phyloP scores from a whole-genome alignment of 768 basidiomycete species.

The Clavaria fumosa region DNA sequence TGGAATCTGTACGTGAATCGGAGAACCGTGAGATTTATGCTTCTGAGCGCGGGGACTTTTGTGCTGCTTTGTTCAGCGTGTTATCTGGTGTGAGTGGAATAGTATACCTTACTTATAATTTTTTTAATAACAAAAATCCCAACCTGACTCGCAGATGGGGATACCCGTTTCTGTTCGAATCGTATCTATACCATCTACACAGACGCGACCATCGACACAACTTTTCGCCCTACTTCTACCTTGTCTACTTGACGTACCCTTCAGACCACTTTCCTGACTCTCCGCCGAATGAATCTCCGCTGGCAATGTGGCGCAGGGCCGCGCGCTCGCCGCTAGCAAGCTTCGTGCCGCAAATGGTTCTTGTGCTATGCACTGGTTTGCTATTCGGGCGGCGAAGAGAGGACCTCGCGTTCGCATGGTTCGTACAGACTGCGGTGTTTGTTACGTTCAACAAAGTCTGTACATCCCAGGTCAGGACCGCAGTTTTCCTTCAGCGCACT shows the following conservation, averaged over 20 bases:
- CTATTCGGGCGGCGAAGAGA: conserved; percentile 39
- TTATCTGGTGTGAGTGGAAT: conserved; percentile 56
- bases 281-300: conserved; percentile 1
- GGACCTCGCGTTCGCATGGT: conserved; percentile 74
- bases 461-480: conserved; percentile 67
- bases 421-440: conserved; percentile 79
- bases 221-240: conserved; percentile 95
- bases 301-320: conserved; percentile 25
- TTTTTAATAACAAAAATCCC: too few species aligned
- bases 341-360: conserved; percentile 69
- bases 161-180: conserved; percentile 76
- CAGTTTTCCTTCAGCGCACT: conserved; percentile 2
- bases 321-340: conserved; percentile 63
- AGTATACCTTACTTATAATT: conserved; percentile 4
- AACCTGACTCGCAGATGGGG: conserved; percentile 72
- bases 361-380: conserved; percentile 62
- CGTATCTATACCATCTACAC: conserved; percentile 85
- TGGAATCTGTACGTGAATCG: conserved; percentile 22
- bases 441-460: conserved; percentile 98
- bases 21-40: conserved; percentile 44
- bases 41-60: conserved; percentile 61
- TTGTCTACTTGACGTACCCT: conserved; percentile 80
- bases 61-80: conserved; percentile 40
- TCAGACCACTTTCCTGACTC: conserved; percentile 12
- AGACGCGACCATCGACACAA: conserved; percentile 96